Base-by-base conservation (phyloP, 768 basidiomycete genomes). In the Flagelloscypha sp. region DNA sequence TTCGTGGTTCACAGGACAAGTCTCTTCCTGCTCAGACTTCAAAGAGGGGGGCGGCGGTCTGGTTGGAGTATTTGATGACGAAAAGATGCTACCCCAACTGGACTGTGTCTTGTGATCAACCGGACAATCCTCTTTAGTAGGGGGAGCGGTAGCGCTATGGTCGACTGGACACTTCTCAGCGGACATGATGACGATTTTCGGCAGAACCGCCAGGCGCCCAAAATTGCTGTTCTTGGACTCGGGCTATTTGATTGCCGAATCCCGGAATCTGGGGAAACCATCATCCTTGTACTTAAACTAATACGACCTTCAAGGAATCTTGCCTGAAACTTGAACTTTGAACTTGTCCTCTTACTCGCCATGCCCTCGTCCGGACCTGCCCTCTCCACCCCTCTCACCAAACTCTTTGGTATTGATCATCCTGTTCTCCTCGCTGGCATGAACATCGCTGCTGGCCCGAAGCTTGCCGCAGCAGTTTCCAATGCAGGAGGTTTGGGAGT, bases 401-500 rank as follows among this genome's bases (percentile, higher is more conserved):
- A 64, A 47, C 56, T 88, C 39, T 88, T 90, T 62, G 68, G 65
- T 27, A 79, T 89, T 41, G 76, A 73, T 56, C 87, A 89, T 50
- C 87, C 87, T 5, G 79, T 89, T 52, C 78, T 89, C 73, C 68
- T 89, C 19, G 87, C 86, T 46, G 84, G 81, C 37, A 88, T 89
- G 86, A 87, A 85, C 50, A 78, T 89, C 21, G 87, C 86, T 34
- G 84, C 87, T 30, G 85, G 85, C 5, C 84, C 87, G 8, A 81
- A 69, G 56, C 62, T 92, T 6, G 88, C 88, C 13, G 89, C 87
- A 15, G 76, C 84, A 1, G 86, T 92, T n/a, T 86, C 86, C n/a
- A 92, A 92, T 49, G 75, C 89, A 15, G 74, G 79, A 46, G 85
- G 84, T 5, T 78, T 84, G 45, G 90, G 90, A 15, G 86, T 90